phyloP scores from a whole-genome alignment of 78 protist species.

The Dictyostelium capitatum region DNA sequence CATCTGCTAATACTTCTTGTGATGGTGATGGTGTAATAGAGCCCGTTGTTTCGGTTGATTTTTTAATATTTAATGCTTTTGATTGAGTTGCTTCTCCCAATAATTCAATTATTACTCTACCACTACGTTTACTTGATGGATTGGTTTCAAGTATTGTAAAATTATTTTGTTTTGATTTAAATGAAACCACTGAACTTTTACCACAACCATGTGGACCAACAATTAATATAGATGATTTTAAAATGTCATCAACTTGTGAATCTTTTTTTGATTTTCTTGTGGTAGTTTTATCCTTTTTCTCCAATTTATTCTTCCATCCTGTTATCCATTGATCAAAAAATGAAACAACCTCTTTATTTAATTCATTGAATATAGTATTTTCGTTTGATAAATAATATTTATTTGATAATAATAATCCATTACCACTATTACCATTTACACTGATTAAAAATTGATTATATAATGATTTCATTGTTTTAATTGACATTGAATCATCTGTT shows the following conservation, averaged over 20 bases:
- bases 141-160: constrained; percentile 39
- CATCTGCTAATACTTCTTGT: neutral
- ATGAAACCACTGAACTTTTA: constrained; percentile 14
- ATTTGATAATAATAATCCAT: neutral
- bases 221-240: neutral
- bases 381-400: neutral
- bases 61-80: constrained; percentile 14
- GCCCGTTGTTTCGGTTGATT: neutral
- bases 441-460: constrained; percentile 11
- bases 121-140: constrained; percentile 42
- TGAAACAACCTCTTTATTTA: constrained; percentile 13
- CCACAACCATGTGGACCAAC: constrained; percentile 63
- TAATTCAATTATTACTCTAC: constrained; percentile 30
- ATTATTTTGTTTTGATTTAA: neutral
- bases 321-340: constrained; percentile 35
- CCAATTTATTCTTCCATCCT: constrained; percentile 34
- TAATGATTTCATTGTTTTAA: neutral
- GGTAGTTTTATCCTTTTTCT: neutral
- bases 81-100: constrained; percentile 78
- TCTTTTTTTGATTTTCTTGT: neutral
- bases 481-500: neutral
- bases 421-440: neutral
- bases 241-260: neutral
- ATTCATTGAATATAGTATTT: too few species aligned
- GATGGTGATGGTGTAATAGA: neutral